A percentile compares a stretch with the other conserved stretches of the same genome.
phyloP scores from a whole-genome alignment of 106 monocot genomes.

The Dendrobium huoshanense region DNA sequence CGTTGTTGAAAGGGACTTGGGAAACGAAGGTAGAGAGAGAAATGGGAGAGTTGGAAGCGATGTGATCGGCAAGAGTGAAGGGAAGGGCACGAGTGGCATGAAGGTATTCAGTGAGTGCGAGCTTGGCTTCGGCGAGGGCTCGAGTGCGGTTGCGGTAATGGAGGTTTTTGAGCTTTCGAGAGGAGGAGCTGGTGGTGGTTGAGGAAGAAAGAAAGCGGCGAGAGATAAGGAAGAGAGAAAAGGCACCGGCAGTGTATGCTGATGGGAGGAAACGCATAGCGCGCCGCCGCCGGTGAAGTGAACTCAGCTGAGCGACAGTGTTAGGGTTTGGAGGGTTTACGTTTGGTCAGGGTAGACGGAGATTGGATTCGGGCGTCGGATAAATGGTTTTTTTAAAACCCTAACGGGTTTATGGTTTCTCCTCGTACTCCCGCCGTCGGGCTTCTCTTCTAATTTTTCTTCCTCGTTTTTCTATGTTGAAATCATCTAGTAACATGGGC shows the following conservation, averaged over 20 bases:
- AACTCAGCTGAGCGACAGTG: background rate
- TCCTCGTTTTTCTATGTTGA: too few species aligned
- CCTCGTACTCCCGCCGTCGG: too few species aligned
- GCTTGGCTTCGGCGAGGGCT: constrained; percentile 39
- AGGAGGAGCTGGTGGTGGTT: background rate
- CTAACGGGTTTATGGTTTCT: too few species aligned
- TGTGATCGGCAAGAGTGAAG: constrained; percentile 60
- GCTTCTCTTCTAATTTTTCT: too few species aligned
- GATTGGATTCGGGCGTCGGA: too few species aligned
- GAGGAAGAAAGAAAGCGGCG: constrained; percentile 3
- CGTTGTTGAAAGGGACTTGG: constrained; percentile 20
- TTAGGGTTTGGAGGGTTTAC: constrained; percentile 1
- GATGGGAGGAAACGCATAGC: background rate
- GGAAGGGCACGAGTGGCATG: constrained; percentile 68
- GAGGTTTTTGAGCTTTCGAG: constrained; percentile 41
- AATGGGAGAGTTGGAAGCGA: constrained; percentile 61
- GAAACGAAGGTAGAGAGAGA: constrained; percentile 50
- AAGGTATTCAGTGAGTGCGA: constrained; percentile 72
- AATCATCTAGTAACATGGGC: too few species aligned
- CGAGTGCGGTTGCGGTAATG: constrained; percentile 39
- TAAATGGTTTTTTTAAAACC: too few species aligned
- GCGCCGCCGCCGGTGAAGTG: background rate
- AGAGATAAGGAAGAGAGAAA: background rate
- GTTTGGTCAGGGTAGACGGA: too few species aligned
- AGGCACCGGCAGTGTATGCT: background rate